Evolutionary conservation across 2,329 filamentous ascomycete genomes (phyloP), one percentile per base, ranked within the genome.

Genomic region (Penicillium corylophilum): DNA sequence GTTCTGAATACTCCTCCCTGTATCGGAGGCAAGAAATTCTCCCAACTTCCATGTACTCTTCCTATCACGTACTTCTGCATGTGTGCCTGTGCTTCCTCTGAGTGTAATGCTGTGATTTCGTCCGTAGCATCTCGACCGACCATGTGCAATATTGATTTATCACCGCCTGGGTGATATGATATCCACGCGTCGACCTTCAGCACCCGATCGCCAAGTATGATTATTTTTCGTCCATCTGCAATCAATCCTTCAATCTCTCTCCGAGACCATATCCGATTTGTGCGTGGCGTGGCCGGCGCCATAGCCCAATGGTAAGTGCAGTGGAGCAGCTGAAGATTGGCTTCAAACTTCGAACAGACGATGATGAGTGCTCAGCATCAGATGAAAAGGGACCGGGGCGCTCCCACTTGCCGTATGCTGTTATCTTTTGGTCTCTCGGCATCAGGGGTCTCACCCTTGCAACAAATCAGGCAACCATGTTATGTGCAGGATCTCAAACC

Each of bases 61-160:
- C 93, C 93, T 64, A 97, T 90, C 58, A 89, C 85, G 69, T 92
- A 97, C 57, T 82, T 83, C 53, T 83, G 74, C 90, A 96, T 96
- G 63, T 83, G 83, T 52, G 84, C 72, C 62, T 83, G 84, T 15
- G 94, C 86, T 66, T 92, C 88, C 38, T 76, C 62, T 1, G 93
- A 96, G 71, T 99, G 94, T 28, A 96, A n/a, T n/a, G 85, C 88
- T 65, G 86, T 89, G 48, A 96, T 84, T 74, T 97, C 93, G 69
- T 96, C 91, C 9, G 93, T 96, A 39, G 90, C 93, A 82, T 95
- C 91, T 73, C 87, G 83, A 48, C 91, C 91, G 53, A 96, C 81
- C 89, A 96, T 92, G 67, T 97, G 93, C 68, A 83, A 77, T 59
- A 97, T 94, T 50, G 92, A 82, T 73, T 89, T 91, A 62, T 91